Percentiles rank a stretch among this genome's conserved stretches.
phyloP scores from a whole-genome alignment of 805 yeast genomes.

The Wickerhamiella siamensis region DNA sequence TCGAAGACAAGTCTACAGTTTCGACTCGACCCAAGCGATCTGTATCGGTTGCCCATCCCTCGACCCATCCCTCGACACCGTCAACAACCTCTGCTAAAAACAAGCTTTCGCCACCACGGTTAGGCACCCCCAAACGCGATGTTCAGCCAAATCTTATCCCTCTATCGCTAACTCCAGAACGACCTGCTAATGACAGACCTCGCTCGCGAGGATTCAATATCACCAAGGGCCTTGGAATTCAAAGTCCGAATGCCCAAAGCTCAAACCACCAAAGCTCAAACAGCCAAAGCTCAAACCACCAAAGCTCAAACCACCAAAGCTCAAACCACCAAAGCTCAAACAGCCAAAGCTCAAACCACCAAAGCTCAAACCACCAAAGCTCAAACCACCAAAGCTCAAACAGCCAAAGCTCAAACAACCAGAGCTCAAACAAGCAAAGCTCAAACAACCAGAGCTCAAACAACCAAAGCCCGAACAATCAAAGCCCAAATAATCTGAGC shows the following conservation, averaged over 20 bases:
- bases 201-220: conserved; percentile 2
- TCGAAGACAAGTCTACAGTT: neutral
- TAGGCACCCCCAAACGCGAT: neutral
- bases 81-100: too few relatives aligned
- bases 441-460: too few relatives aligned
- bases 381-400: too few relatives aligned
- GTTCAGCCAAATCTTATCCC: conserved; percentile 7
- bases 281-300: too few relatives aligned
- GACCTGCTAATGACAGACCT: conserved; percentile 7
- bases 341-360: too few relatives aligned
- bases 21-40: conserved; percentile 12
- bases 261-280: too few relatives aligned
- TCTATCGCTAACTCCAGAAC: conserved; percentile 4
- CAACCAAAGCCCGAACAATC: too few relatives aligned
- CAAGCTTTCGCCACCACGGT: neutral
- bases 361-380: too few relatives aligned
- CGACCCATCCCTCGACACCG: neutral
- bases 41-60: conserved; percentile 14
- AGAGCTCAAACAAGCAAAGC: too few relatives aligned
- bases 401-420: too few relatives aligned
- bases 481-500: neutral
- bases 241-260: neutral
- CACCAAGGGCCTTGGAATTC: conserved; percentile 4
- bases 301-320: too few relatives aligned
- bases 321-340: too few relatives aligned